phyloP scores from a whole-genome alignment of 228 moss, liverwort and hornwort genomes.

The Sphagnum magellanicum region DNA sequence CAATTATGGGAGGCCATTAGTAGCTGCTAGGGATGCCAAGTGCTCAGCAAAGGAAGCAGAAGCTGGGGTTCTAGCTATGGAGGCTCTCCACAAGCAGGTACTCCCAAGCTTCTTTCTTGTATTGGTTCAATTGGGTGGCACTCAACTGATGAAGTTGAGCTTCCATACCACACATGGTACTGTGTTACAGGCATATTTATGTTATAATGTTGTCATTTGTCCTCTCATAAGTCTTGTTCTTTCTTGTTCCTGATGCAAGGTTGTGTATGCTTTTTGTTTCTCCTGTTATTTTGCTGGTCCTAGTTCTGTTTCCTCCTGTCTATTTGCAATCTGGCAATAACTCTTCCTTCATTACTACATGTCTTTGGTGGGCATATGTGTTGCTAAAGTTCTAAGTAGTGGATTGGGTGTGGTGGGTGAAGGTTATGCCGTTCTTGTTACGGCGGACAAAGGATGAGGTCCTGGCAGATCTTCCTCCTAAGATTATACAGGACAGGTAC shows the following conservation, averaged over 20 bases:
- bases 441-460: conserved; percentile 92
- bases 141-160: too few species aligned
- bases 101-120: not conserved
- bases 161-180: too few species aligned
- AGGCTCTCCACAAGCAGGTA: conserved; percentile 94
- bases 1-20: conserved; percentile 75
- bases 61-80: conserved; percentile 85
- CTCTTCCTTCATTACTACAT: not conserved
- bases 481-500: conserved; percentile 90
- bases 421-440: conserved; percentile 93
- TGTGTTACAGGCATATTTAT: too few species aligned
- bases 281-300: too few species aligned
- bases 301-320: not conserved
- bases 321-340: not conserved
- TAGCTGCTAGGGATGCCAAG: conserved; percentile 83
- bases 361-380: conserved; percentile 1
- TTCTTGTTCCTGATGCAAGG: too few species aligned
- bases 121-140: too few species aligned
- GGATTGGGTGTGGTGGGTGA: conserved; percentile 4
- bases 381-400: not conserved
- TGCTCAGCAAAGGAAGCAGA: conserved; percentile 84
- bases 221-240: too few species aligned
- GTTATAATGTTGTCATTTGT: too few species aligned
- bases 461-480: conserved; percentile 85
- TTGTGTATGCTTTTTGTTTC: too few species aligned